phyloP scores from a whole-genome alignment of 2,329 filamentous ascomycete species.

The Hymenoscyphus infarciens region DNA sequence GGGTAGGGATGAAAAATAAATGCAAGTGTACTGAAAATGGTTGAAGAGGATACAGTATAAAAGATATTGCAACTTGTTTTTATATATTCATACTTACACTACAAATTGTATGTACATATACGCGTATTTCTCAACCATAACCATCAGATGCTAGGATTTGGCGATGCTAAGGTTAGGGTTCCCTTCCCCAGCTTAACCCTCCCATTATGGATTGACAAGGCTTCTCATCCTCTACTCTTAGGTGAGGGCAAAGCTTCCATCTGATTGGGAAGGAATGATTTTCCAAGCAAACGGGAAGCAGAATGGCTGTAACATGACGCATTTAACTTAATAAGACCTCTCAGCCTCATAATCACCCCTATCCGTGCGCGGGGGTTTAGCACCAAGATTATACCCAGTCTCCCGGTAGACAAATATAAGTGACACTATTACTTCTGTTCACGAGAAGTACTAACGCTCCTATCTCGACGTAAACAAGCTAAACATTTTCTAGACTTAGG shows the following conservation, averaged over 20 bases:
- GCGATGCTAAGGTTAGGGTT: neutral
- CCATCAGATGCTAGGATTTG: neutral
- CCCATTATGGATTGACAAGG: neutral
- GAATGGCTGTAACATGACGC: neutral
- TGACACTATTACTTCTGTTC: too few relatives aligned
- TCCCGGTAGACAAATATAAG: too few relatives aligned
- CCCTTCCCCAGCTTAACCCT: neutral
- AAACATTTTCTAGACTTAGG: too few relatives aligned
- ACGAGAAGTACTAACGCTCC: too few relatives aligned
- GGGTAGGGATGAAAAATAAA: neutral
- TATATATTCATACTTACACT: neutral
- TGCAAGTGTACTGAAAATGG: neutral
- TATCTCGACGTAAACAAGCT: too few relatives aligned
- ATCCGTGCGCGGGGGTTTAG: neutral
- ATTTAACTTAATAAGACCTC: neutral
- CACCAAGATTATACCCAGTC: neutral
- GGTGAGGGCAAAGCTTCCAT: neutral
- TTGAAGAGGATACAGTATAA: neutral
- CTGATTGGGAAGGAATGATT: neutral
- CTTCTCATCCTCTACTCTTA: neutral
- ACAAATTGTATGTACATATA: neutral
- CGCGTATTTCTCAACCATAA: neutral
- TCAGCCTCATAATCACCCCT: neutral
- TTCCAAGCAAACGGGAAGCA: neutral
- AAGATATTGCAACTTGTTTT: neutral